A percentile compares a stretch with the other conserved stretches of the same genome.
These are phyloP conservation scores for Trypanosoma vivax DNA, from an alignment of 208 protist genomes.

Conservation along the genomic window DNA sequence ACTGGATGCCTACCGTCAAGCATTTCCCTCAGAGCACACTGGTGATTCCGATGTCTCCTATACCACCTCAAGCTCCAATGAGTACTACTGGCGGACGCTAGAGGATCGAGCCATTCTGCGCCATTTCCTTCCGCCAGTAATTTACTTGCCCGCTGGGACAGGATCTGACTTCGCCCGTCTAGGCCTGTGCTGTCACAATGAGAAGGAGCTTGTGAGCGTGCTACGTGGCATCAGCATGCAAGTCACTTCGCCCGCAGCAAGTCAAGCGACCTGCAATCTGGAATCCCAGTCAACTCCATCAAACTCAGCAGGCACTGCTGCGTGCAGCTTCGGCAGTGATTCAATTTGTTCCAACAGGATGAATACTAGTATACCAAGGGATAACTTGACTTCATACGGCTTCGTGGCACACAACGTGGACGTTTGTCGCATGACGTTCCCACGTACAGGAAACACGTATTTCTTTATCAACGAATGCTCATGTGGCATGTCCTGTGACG, in stretches of 20 bases:
- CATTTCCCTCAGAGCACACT: not conserved
- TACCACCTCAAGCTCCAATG: not conserved
- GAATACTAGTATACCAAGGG: not conserved
- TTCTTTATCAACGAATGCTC: conserved; percentile 86
- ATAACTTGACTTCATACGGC: not conserved
- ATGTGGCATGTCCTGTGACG: conserved; percentile 74
- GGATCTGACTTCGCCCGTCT: conserved; percentile 73
- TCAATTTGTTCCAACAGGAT: not conserved
- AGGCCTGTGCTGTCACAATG: conserved; percentile 41
- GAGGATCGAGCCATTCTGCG: conserved; percentile 44
- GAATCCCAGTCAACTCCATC: no score
- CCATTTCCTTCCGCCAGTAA: conserved; percentile 50
- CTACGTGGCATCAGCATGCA: conserved; percentile 10
- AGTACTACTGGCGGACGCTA: conserved; percentile 30
- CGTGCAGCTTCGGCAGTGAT: no score
- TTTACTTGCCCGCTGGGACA: conserved; percentile 65
- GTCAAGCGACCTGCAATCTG: no score
- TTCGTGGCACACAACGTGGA: conserved; percentile 47
- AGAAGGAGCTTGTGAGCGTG: conserved; percentile 28
- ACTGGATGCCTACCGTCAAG: conserved; percentile 21
- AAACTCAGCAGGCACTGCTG: no score
- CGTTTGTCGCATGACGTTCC: conserved; percentile 64
- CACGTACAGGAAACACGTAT: conserved; percentile 32
- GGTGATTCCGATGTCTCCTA: not conserved
- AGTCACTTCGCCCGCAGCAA: not conserved